These are phyloP conservation scores for Lactarius akahatsu DNA, from an alignment of 768 basidiomycete genomes.

Conservation along the genomic window DNA sequence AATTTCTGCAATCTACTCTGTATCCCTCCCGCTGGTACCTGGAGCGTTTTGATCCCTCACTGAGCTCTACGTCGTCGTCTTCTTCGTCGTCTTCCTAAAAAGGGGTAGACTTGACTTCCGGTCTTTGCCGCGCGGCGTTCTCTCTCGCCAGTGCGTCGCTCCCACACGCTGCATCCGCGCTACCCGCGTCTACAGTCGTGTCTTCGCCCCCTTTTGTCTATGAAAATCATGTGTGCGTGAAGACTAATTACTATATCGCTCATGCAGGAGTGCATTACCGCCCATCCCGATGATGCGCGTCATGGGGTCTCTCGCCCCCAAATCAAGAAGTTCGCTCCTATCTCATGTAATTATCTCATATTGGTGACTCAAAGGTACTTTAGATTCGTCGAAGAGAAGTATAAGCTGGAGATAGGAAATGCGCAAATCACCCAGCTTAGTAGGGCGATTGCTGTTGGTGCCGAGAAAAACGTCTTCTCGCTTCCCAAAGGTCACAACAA, in stretches of 20 bases:
- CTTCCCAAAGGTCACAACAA: conserved; percentile 75
- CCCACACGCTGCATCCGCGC: conserved; percentile 28
- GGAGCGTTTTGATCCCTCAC: conserved; percentile 25
- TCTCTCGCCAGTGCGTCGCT: conserved; percentile 27
- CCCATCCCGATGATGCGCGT: conserved; percentile 72
- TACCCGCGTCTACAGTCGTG: conserved; percentile 19
- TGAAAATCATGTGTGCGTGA: conserved; percentile 12
- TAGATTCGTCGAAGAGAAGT: conserved; percentile 82
- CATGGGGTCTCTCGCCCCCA: conserved; percentile 83
- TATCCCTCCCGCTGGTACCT: conserved; percentile 17
- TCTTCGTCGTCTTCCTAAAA: conserved; percentile 34
- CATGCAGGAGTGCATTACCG: conserved; percentile 77
- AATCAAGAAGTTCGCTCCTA: conserved; percentile 81
- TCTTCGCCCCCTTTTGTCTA: conserved; percentile 12
- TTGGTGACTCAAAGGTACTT: conserved; percentile 13
- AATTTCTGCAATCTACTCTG: conserved; percentile 20
- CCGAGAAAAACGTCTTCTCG: conserved; percentile 77
- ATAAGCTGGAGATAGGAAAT: conserved; percentile 76
- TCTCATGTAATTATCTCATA: conserved; percentile 15
- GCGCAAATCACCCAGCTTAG: conserved; percentile 78
- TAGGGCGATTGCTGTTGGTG: conserved; percentile 77
- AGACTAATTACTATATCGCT: conserved; percentile 26
- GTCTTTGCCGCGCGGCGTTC: conserved; percentile 35
- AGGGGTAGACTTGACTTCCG: conserved; percentile 45
- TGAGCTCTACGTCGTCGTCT: conserved; percentile 25